phyloP scores from a whole-genome alignment of 192 early-diverging fungal genomes.

The Podila minutissima region DNA sequence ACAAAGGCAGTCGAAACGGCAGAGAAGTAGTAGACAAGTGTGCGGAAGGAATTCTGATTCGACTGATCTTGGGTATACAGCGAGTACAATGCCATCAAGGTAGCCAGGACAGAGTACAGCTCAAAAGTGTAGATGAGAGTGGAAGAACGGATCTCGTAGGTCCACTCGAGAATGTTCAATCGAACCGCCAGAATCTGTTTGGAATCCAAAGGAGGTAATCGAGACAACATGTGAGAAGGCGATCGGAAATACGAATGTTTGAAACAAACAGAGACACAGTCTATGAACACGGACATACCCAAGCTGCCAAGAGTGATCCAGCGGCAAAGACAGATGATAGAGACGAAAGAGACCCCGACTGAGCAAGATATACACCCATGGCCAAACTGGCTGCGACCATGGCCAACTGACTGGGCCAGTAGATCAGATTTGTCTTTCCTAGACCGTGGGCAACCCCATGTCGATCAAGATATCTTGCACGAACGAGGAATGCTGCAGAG shows the following conservation, averaged over 20 bases:
- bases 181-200: conserved; percentile 18
- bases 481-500: conserved; percentile 2
- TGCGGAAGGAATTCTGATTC: not conserved
- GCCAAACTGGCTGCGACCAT: not conserved
- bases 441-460: conserved; percentile 8
- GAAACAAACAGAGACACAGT: not conserved
- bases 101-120: conserved; percentile 9
- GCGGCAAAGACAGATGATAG: conserved; percentile 7
- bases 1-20: conserved; percentile 15
- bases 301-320: conserved; percentile 5
- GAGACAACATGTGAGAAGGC: too few species aligned
- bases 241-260: too few species aligned
- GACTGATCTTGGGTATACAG: conserved; percentile 2
- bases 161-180: conserved; percentile 16
- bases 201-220: not conserved
- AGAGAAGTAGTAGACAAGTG: conserved; percentile 6
- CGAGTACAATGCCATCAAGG: conserved; percentile 9
- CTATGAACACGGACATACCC: conserved; percentile 9
- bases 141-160: conserved; percentile 25
- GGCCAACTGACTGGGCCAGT: conserved; percentile 27
- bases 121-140: conserved; percentile 14
- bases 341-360: not conserved
- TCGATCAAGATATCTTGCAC: conserved; percentile 6
- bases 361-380: not conserved
- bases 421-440: not conserved